A percentile compares a stretch with the other conserved stretches of the same genome.
Evolutionary conservation across 768 basidiomycete species (phyloP).

Genomic region (Suillus tomentosus): DNA sequence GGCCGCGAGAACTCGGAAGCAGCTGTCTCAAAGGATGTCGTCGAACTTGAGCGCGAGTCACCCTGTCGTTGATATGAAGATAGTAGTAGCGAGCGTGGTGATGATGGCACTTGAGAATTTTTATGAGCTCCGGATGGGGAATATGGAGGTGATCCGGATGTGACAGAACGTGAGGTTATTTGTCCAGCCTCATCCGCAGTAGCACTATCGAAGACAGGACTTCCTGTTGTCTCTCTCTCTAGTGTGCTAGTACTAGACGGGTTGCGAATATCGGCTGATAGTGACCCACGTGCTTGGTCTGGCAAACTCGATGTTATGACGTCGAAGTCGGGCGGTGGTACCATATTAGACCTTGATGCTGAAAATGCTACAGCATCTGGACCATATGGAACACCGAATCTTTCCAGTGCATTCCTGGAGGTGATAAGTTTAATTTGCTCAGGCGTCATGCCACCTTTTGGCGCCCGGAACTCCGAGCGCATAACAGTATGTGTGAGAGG

Average conservation of each 20-base stretch:
- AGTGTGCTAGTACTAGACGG: not conserved
- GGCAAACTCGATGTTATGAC: conserved; percentile 2
- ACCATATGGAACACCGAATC: conserved; percentile 79
- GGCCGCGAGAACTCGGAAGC: not conserved
- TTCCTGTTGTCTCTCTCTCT: not conserved
- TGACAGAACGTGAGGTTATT: not conserved
- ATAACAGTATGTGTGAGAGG: conserved; percentile 74
- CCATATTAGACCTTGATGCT: conserved; percentile 44
- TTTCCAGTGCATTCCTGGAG: conserved; percentile 61
- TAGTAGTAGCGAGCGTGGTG: not conserved
- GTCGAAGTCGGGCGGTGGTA: conserved; percentile 59
- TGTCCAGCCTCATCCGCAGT: conserved; percentile 5
- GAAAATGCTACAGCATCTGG: conserved; percentile 69
- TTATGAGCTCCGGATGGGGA: not conserved
- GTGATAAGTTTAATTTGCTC: conserved; percentile 70
- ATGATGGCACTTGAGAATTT: not conserved
- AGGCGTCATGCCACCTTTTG: conserved; percentile 46
- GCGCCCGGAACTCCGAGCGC: conserved; percentile 71
- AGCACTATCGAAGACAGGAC: not conserved
- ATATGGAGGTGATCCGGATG: not conserved
- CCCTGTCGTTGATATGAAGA: conserved; percentile 2
- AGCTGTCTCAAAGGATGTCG: conserved; percentile 19
- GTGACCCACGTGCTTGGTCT: not conserved
- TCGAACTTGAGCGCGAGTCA: conserved; percentile 21
- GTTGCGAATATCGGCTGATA: not conserved